Percentiles rank a stretch among this genome's conserved stretches.
These are phyloP conservation scores for Groenewaldozyma auringiensis DNA, from an alignment of 1,139 yeast genomes.

Conservation along the genomic window DNA sequence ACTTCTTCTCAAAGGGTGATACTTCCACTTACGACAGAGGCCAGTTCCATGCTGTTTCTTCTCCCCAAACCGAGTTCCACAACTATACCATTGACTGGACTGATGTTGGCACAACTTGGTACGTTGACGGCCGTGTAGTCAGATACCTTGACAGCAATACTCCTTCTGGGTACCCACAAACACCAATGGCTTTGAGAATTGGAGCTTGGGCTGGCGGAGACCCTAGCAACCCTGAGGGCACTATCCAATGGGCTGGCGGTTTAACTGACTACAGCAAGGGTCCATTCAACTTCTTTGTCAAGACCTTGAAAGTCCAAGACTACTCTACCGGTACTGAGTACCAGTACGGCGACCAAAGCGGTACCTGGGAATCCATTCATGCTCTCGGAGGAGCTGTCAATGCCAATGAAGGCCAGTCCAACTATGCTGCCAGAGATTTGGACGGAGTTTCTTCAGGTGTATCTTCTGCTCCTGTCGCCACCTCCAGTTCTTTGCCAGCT, in stretches of 20 bases:
- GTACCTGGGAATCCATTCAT: slow-evolving; percentile 59
- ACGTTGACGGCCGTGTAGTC: slow-evolving; percentile 52
- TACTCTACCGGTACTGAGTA: slow-evolving; percentile 74
- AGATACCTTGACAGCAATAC: slow-evolving; percentile 39
- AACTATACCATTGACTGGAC: slow-evolving; percentile 85
- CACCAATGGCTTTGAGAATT: slow-evolving; percentile 63
- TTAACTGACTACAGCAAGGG: slow-evolving; percentile 54
- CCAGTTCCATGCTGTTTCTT: slow-evolving; percentile 48
- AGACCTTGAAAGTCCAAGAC: slow-evolving; percentile 57
- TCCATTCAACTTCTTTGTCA: slow-evolving; percentile 63
- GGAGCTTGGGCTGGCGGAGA: slow-evolving; percentile 86
- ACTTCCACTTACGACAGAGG: slow-evolving; percentile 73
- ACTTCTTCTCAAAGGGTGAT: slow-evolving; percentile 75
- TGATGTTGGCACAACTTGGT: slow-evolving; percentile 50
- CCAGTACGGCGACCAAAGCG: slow-evolving; percentile 54
- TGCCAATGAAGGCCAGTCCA: slow-evolving; percentile 40
- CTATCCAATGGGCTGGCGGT: slow-evolving; percentile 85
- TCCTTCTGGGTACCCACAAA: slow-evolving; percentile 58
- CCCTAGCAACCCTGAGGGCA: slow-evolving; percentile 50
- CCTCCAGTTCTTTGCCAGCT: neutral
- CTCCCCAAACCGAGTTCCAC: slow-evolving; percentile 50
- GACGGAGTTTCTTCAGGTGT: slow-evolving; percentile 1
- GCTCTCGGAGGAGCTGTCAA: slow-evolving; percentile 57
- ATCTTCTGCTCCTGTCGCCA: slow-evolving; percentile 1
- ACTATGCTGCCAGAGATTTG: neutral